A percentile compares a stretch with the other conserved stretches of the same genome.
Evolutionary conservation across 352 stramenopile species (phyloP).

Genomic region (Pythium apleroticum): DNA sequence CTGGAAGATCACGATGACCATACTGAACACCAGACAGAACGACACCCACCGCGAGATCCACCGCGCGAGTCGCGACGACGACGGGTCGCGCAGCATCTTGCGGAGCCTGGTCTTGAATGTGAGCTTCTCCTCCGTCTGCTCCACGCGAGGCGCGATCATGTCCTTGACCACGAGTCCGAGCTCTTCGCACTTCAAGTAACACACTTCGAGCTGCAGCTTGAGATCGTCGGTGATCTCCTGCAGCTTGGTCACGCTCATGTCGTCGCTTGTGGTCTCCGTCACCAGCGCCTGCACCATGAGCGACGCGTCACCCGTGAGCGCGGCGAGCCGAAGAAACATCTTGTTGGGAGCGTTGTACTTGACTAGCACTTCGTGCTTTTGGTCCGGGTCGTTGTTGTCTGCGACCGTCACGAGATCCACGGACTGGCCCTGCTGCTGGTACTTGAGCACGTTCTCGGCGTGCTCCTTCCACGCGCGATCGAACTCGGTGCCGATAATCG

Average conservation of each 20-base stretch:
- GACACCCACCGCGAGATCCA: conserved; percentile 57
- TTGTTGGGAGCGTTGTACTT: conserved; percentile 80
- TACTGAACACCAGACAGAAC: conserved; percentile 66
- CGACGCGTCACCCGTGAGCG: conserved; percentile 61
- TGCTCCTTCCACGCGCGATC: conserved; percentile 79
- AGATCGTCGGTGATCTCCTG: conserved; percentile 58
- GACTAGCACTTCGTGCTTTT: conserved; percentile 75
- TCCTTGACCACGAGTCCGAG: conserved; percentile 58
- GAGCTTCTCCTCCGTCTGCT: conserved; percentile 33
- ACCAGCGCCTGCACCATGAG: conserved; percentile 64
- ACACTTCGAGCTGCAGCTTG: conserved; percentile 46
- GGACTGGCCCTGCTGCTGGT: conserved; percentile 41
- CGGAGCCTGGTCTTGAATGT: conserved; percentile 41
- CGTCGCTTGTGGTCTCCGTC: conserved; percentile 36
- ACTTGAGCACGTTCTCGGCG: conserved; percentile 62
- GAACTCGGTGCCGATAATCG: conserved; percentile 86
- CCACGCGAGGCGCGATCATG: conserved; percentile 55
- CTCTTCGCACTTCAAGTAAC: conserved; percentile 53
- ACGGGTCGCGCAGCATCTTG: conserved; percentile 41
- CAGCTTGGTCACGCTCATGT: conserved; percentile 42
- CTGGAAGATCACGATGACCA: conserved; percentile 76
- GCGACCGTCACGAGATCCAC: conserved; percentile 21
- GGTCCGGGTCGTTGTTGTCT: conserved; percentile 37
- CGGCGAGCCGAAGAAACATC: conserved; percentile 57
- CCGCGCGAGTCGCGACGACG: conserved; percentile 40